Conservation (phyloP, 495 filamentous ascomycete species). For the Poronia punctata region DNA sequence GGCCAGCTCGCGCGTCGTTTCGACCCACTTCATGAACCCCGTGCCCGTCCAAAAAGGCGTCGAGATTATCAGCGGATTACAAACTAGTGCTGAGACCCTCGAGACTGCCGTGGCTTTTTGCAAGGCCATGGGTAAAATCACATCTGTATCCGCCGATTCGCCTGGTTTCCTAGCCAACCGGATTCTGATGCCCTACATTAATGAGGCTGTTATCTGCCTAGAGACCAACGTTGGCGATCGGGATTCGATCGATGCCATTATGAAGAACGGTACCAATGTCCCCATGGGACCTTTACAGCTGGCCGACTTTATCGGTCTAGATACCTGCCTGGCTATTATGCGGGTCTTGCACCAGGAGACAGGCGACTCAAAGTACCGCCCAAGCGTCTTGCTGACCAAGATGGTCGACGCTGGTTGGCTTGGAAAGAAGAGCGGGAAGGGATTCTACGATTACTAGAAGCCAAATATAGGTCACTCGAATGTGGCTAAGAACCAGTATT, state of each 20-base stretch:
- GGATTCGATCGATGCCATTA: slow-evolving; percentile 91
- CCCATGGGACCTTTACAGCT: slow-evolving; percentile 94
- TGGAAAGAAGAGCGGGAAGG: slow-evolving; percentile 95
- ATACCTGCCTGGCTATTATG: slow-evolving; percentile 97
- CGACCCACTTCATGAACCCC: slow-evolving; percentile 99
- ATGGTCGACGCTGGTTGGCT: slow-evolving; percentile 99
- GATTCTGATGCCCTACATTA: slow-evolving; percentile 99
- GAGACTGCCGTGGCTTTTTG: slow-evolving; percentile 82
- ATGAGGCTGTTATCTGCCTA: slow-evolving; percentile 93
- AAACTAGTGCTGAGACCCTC: slow-evolving; percentile 77
- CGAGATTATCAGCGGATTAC: slow-evolving; percentile 90
- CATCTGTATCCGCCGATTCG: slow-evolving; percentile 77
- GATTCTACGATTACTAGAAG: slow-evolving; percentile 78
- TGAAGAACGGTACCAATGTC: slow-evolving; percentile 98
- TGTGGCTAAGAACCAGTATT: not conserved
- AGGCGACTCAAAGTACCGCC: slow-evolving; percentile 90
- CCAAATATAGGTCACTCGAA: not conserved
- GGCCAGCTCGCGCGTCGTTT: slow-evolving; percentile 80
- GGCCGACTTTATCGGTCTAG: slow-evolving; percentile 95
- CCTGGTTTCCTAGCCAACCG: slow-evolving; percentile 95
- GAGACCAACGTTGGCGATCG: slow-evolving; percentile 84
- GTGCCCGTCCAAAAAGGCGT: slow-evolving; percentile 96
- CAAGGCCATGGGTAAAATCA: slow-evolving; percentile 85
- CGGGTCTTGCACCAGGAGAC: slow-evolving; percentile 88
- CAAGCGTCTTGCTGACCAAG: slow-evolving; percentile 73